A percentile compares a stretch with the other conserved stretches of the same genome.
Evolutionary conservation across 1,284 basidiomycete genomes (phyloP).

Genomic region (Butyriboletus appendiculatus): DNA sequence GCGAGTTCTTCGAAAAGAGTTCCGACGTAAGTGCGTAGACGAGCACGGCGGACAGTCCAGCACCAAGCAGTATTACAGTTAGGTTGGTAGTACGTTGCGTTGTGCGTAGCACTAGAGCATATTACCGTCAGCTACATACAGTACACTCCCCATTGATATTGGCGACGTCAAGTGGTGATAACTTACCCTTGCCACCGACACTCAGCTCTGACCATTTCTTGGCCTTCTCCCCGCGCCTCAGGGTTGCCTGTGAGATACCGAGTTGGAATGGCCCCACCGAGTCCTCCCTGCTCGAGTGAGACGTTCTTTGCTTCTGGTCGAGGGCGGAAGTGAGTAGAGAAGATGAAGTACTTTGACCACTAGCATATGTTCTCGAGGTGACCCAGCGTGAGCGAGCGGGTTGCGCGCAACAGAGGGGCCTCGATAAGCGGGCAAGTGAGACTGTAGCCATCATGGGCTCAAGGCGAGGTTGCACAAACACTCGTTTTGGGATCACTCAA

Average conservation of each 20-base stretch:
- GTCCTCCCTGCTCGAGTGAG: conserved; percentile 46
- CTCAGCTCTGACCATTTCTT: conserved; percentile 85
- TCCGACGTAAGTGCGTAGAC: conserved; percentile 88
- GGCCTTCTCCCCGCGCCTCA: conserved; percentile 53
- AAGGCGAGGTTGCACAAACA: background rate
- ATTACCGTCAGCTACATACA: background rate
- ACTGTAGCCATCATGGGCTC: conserved; percentile 18
- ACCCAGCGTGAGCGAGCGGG: background rate
- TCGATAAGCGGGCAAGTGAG: conserved; percentile 10
- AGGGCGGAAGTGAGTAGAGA: conserved; percentile 70
- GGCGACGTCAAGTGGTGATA: background rate
- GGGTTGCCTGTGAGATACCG: conserved; percentile 61
- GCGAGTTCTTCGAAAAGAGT: conserved; percentile 91
- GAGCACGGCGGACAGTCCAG: conserved; percentile 77
- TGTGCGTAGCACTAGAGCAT: conserved; percentile 33
- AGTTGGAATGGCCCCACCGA: conserved; percentile 82
- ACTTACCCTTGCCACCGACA: conserved; percentile 79
- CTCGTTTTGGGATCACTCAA: background rate
- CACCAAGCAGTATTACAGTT: conserved; percentile 81
- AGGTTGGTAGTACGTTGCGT: conserved; percentile 82
- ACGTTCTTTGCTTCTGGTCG: conserved; percentile 53
- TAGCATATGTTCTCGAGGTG: conserved; percentile 44
- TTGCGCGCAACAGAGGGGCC: conserved; percentile 3
- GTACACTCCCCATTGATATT: background rate
- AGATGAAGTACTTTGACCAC: conserved; percentile 48